These are phyloP conservation scores for Trichoderma hamatum DNA, from an alignment of 2,329 filamentous ascomycete genomes.

Conservation along the genomic window DNA sequence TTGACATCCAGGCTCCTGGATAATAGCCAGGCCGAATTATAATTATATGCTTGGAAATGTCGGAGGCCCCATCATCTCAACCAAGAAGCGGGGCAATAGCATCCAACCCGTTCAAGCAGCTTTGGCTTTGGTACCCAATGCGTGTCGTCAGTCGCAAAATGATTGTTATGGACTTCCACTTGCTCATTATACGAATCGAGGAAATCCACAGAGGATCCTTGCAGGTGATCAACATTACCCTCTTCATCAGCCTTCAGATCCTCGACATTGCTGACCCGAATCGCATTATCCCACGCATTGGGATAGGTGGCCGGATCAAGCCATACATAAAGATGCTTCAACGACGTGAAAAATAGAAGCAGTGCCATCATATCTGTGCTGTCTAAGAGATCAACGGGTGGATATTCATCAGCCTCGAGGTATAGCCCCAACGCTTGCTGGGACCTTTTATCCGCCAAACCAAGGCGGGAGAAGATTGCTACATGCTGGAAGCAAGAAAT, in stretches of 20 bases:
- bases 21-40: too few species aligned
- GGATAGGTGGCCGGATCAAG: background rate
- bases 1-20: too few species aligned
- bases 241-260: background rate
- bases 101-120: background rate
- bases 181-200: background rate
- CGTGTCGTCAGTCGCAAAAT: background rate
- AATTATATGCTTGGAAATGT: too few species aligned
- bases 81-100: background rate
- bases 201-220: background rate
- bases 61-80: background rate
- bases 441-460: background rate
- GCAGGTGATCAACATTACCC: background rate
- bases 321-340: background rate
- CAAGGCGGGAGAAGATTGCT: background rate
- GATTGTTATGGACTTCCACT: background rate
- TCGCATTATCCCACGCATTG: background rate
- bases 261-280: background rate
- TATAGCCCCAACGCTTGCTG: too few species aligned
- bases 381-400: background rate
- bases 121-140: background rate
- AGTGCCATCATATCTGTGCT: background rate
- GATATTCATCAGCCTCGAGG: too few species aligned
- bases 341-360: background rate
- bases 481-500: background rate